Evolutionary conservation across 306 rosid genomes (phyloP).

Genomic region (Boehmeria nivea): DNA sequence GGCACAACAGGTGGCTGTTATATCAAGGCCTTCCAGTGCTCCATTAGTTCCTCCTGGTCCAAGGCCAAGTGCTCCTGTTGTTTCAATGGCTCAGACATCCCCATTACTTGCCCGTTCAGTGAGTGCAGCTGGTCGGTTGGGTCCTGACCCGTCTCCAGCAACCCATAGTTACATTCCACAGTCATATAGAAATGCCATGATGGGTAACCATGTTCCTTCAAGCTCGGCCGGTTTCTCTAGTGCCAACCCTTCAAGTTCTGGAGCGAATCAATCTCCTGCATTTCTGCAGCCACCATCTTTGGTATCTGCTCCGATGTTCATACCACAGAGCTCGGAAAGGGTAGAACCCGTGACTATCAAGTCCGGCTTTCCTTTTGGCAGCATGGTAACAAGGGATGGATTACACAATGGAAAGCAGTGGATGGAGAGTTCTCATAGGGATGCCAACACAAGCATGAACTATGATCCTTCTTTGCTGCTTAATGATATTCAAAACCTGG

Average conservation of each 20-base stretch:
- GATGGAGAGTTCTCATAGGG: conserved; percentile 59
- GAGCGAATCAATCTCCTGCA: conserved; percentile 41
- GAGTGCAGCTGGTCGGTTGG: conserved; percentile 88
- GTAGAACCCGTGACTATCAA: conserved; percentile 43
- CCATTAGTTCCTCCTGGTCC: conserved; percentile 81
- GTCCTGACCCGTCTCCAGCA: conserved; percentile 76
- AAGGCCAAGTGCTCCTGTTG: conserved; percentile 70
- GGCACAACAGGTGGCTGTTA: conserved; percentile 43
- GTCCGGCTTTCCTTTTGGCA: conserved; percentile 46
- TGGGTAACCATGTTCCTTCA: conserved; percentile 61
- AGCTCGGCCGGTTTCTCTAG: conserved; percentile 47
- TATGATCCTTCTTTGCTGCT: conserved; percentile 43
- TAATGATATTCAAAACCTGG: conserved; percentile 50
- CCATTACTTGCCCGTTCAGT: conserved; percentile 69
- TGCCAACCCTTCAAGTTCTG: conserved; percentile 52
- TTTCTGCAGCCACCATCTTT: conserved; percentile 54
- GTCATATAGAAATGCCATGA: conserved; percentile 88
- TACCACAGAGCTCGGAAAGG: conserved; percentile 61
- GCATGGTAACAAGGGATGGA: conserved; percentile 41
- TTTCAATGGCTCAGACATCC: conserved; percentile 65
- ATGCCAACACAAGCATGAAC: too few relatives aligned
- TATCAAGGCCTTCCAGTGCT: conserved; percentile 85
- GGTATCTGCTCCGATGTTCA: conserved; percentile 52
- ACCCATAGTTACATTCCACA: conserved; percentile 71
- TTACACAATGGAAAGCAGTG: conserved; percentile 64